Evolutionary conservation across 164 flowering plant genomes (phyloP).

Genomic region (Vitis riparia): DNA sequence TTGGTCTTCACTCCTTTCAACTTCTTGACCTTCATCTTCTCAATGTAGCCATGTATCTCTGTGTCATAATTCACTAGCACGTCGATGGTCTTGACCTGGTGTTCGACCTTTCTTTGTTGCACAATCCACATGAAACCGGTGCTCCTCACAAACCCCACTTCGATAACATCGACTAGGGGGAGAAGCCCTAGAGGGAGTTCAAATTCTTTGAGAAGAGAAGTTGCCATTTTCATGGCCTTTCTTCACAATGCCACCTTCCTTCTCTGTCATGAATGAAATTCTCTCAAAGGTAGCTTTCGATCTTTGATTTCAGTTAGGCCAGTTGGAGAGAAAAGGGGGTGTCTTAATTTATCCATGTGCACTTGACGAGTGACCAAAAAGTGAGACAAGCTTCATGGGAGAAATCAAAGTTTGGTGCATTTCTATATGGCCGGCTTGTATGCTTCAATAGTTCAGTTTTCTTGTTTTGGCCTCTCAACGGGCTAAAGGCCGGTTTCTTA

Average conservation of each 20-base stretch:
- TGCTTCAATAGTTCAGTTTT: too few species aligned
- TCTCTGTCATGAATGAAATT: conserved; percentile 15
- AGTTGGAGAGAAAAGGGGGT: too few species aligned
- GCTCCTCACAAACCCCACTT: conserved; percentile 31
- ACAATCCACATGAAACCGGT: conserved; percentile 38
- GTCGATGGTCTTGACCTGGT: conserved; percentile 29
- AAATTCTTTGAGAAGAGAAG: conserved; percentile 25
- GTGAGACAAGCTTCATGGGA: neutral
- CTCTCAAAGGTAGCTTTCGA: neutral
- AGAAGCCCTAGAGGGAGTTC: conserved; percentile 39
- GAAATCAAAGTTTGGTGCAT: too few species aligned
- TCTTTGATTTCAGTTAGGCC: too few species aligned
- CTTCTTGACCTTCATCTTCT: conserved; percentile 33
- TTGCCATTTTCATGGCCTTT: conserved; percentile 33
- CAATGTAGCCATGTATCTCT: conserved; percentile 19
- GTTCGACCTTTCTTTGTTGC: conserved; percentile 32
- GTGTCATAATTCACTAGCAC: conserved; percentile 37
- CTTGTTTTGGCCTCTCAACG: too few species aligned
- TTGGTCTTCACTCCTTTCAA: conserved; percentile 47
- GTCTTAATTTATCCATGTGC: neutral
- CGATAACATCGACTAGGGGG: conserved; percentile 30
- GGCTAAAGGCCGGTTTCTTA: too few species aligned
- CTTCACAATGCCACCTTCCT: conserved; percentile 33
- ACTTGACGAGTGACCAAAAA: neutral
- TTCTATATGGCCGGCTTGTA: too few species aligned